phyloP scores from a whole-genome alignment of 306 rosid genomes.

The Trifolium fragiferum region DNA sequence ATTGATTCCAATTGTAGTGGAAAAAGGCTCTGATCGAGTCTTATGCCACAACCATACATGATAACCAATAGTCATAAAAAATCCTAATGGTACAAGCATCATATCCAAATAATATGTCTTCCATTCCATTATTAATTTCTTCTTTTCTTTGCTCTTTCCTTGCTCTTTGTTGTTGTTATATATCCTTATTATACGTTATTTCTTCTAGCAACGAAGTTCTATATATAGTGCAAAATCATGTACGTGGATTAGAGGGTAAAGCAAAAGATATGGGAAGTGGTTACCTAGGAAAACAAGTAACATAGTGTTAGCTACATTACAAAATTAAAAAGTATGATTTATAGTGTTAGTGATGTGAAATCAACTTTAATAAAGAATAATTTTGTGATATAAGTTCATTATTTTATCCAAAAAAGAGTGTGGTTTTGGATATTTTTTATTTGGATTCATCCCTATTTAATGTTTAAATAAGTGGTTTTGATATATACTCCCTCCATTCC shows the following conservation, averaged over 20 bases:
- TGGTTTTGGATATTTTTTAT: too few species aligned
- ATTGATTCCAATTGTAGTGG: conserved; percentile 74
- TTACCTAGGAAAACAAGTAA: not conserved
- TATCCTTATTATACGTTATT: conserved; percentile 24
- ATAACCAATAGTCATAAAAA: conserved; percentile 54
- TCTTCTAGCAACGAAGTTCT: conserved; percentile 16
- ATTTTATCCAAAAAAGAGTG: too few species aligned
- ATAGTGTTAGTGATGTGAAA: not conserved
- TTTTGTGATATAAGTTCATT: too few species aligned
- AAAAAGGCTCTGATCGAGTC: conserved; percentile 61
- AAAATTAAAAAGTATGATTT: not conserved
- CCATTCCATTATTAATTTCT: conserved; percentile 61
- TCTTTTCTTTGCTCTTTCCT: not conserved
- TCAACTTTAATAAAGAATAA: not conserved
- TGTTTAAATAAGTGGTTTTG: too few species aligned
- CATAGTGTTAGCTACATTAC: not conserved
- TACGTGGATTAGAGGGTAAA: conserved; percentile 32
- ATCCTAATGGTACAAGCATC: conserved; percentile 71
- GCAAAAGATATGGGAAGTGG: conserved; percentile 19
- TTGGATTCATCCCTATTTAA: too few species aligned
- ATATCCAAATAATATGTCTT: conserved; percentile 73
- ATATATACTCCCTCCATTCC: too few species aligned
- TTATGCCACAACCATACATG: conserved; percentile 82
- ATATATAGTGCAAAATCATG: conserved; percentile 37
- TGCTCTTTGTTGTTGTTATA: not conserved